These are phyloP conservation scores for Daldinia grandis DNA, from an alignment of 495 filamentous ascomycete genomes.

Conservation along the genomic window DNA sequence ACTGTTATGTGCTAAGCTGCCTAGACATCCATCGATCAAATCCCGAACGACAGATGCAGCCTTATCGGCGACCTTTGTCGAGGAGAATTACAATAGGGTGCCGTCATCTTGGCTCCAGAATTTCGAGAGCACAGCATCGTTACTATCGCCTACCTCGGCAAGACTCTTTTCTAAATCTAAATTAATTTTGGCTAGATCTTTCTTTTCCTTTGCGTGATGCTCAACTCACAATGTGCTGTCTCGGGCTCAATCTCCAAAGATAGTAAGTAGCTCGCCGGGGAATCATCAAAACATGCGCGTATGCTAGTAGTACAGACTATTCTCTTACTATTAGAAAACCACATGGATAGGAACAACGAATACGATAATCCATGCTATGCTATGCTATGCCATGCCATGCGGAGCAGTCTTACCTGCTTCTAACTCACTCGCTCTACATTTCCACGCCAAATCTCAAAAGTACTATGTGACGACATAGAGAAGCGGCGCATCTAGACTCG, in stretches of 20 bases:
- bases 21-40: neutral
- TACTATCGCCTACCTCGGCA: neutral
- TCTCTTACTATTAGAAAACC: neutral
- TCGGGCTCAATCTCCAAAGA: constrained; percentile 17
- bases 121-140: neutral
- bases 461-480: neutral
- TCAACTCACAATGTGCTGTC: neutral
- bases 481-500: neutral
- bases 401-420: neutral
- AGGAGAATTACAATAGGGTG: neutral
- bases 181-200: constrained; percentile 2
- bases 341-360: neutral
- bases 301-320: neutral
- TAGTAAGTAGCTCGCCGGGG: constrained; percentile 17
- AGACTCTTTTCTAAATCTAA: neutral
- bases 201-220: neutral
- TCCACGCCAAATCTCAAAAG: neutral
- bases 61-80: neutral
- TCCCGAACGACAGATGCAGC: neutral
- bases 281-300: neutral
- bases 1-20: constrained; percentile 13
- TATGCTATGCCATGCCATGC: neutral
- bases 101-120: neutral
- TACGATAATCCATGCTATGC: neutral
- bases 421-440: neutral